A percentile compares a stretch with the other conserved stretches of the same genome.
These are phyloP conservation scores for Cenchrus americanus DNA, from an alignment of 176 grass and related monocot species.

Conservation along the genomic window DNA sequence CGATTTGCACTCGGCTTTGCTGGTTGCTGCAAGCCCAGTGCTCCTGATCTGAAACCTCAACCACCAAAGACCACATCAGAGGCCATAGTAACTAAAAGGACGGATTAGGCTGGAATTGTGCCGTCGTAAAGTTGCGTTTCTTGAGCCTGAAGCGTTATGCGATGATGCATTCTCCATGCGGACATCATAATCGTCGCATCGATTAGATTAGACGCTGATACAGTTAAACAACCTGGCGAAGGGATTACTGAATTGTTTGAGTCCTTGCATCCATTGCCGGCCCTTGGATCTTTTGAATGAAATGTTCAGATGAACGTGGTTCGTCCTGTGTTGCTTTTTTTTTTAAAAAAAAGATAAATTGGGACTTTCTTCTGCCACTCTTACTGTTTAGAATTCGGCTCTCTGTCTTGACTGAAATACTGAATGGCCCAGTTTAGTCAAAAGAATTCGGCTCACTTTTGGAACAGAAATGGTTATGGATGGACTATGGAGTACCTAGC, in stretches of 20 bases:
- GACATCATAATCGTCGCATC: background rate
- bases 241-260: background rate
- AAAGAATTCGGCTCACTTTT: no score
- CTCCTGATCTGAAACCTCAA: conserved; percentile 6
- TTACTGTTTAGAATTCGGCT: background rate
- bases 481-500: background rate
- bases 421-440: no score
- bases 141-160: conserved; percentile 6
- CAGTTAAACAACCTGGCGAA: background rate
- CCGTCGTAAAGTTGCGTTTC: background rate
- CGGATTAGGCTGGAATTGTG: background rate
- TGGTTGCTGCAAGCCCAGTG: background rate
- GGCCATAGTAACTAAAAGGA: background rate
- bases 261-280: no score
- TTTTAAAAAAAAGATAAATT: no score
- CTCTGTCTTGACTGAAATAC: no score
- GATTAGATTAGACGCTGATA: background rate
- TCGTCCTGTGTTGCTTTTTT: no score
- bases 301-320: no score
- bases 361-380: background rate
- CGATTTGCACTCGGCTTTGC: conserved; percentile 12
- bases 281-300: no score
- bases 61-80: background rate
- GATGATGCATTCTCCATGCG: background rate
- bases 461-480: background rate